These are phyloP conservation scores for Aspergillus sp. DNA, from an alignment of 2,329 filamentous ascomycete genomes.

Conservation along the genomic window DNA sequence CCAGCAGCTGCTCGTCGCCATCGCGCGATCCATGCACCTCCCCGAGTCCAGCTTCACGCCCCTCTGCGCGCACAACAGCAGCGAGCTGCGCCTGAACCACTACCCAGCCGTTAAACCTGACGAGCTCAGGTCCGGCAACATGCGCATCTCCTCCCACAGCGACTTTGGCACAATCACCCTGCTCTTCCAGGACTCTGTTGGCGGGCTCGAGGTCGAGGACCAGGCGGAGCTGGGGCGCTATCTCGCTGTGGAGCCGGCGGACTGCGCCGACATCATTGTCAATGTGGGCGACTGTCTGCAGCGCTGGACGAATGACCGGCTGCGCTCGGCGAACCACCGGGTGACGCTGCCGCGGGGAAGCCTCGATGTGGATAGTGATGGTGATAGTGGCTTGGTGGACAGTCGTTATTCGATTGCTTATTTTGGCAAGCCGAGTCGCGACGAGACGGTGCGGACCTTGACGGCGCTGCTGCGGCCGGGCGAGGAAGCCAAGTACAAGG, in stretches of 20 bases:
- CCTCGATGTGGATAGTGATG: constrained; percentile 17
- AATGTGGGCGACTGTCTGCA: constrained; percentile 56
- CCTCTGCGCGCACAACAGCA: constrained; percentile 50
- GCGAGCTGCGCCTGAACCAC: constrained; percentile 60
- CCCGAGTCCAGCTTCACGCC: constrained; percentile 41
- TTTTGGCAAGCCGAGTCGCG: constrained; percentile 26
- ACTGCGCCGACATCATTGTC: constrained; percentile 34
- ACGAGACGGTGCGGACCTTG: background rate
- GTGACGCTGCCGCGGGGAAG: constrained; percentile 15
- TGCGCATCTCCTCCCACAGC: constrained; percentile 52
- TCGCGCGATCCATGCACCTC: constrained; percentile 41
- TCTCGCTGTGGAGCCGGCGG: constrained; percentile 3
- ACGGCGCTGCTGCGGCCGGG: background rate
- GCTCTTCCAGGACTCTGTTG: constrained; percentile 49
- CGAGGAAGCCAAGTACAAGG: background rate
- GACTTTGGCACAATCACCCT: constrained; percentile 54
- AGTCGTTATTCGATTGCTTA: constrained; percentile 31
- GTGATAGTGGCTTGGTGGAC: constrained; percentile 21
- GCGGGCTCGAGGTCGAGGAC: constrained; percentile 25
- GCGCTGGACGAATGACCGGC: constrained; percentile 51
- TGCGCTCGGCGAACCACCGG: constrained; percentile 52
- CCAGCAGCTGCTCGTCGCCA: constrained; percentile 42
- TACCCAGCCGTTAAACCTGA: constrained; percentile 49
- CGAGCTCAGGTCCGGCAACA: constrained; percentile 12
- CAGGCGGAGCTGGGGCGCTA: constrained; percentile 14